Conservation (phyloP, 1,139 yeast genomes). For the Meyerozyma sp. region DNA sequence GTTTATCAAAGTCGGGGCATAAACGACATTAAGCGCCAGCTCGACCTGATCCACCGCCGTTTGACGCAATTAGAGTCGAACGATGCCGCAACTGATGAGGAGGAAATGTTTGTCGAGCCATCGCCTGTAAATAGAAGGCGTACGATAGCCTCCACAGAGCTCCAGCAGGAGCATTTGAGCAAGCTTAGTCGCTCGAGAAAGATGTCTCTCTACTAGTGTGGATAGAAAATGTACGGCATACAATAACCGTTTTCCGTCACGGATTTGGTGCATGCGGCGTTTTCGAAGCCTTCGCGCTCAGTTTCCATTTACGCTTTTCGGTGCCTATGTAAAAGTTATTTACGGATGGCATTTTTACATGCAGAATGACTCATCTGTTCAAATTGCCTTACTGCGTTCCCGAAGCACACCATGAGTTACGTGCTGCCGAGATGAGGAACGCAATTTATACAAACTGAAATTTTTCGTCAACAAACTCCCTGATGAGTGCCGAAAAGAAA, state of each 20-base stretch:
- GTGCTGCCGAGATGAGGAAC: neutral
- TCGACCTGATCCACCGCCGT: neutral
- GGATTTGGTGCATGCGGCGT: neutral
- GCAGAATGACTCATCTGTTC: neutral
- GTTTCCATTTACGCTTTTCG: neutral
- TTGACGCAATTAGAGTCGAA: neutral
- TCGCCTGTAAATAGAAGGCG: neutral
- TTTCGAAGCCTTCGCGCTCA: conserved; percentile 1
- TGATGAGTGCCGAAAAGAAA: neutral
- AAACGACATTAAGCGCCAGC: neutral
- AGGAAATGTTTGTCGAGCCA: neutral
- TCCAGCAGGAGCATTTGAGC: neutral
- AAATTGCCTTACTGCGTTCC: neutral
- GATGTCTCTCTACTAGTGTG: neutral
- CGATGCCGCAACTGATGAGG: neutral
- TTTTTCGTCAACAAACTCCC: neutral
- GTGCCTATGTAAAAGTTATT: neutral
- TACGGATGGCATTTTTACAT: neutral
- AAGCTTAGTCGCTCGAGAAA: neutral
- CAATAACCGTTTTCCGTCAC: neutral
- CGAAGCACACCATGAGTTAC: neutral
- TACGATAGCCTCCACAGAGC: neutral
- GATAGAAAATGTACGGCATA: neutral
- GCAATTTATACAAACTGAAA: neutral
- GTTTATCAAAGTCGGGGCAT: neutral